Evolutionary conservation across 176 grass and related monocot species (phyloP), one percentile per base, ranked within the genome.

Genomic region (Hyparrhenia diplandra): DNA sequence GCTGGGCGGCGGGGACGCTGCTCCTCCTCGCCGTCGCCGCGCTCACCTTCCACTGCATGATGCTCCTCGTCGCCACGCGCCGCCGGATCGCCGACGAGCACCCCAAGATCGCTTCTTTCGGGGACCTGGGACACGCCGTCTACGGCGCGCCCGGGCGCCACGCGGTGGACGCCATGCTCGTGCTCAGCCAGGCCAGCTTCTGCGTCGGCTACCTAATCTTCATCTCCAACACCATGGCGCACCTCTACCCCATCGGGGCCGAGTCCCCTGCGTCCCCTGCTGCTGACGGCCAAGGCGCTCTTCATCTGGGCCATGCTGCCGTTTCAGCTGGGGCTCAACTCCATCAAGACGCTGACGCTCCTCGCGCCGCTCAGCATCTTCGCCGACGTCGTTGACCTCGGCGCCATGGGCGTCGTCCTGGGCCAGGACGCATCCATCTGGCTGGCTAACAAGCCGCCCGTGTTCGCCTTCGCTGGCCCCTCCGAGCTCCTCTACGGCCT

Each of bases 181-280:
- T 99, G 64, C 92, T 99, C 92, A 93, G 92, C 84, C 96, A 99
- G 80, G 62, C 82, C 31, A 94, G 92, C 23, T 99, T 99, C 85
- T 99, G 96, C 85, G 82, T 95, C 36, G 92, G 96, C 39, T 99
- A 99, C 91, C 85, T 98, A 17, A 85, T 98, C 69, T 98, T 98
- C 82, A 95, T 98, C 60, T 89, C 88, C 90, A 98, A 91, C 86
- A 86, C 96, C 45, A 52, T 95, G 60, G 75, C 78, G 7, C 84
- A 93, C 81, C 92, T 95, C 67, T 90, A 87, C 87, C 90, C 86
- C 0, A 16, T 98, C 30, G 86, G 23, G 34, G 18, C 17, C 6
- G 49, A 74, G 0, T 8, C 71, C 20, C 52, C 52, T 20, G 52
- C 52, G 49, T 51, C 47, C 10, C 81, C 62, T n/a, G 40, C 86